Conservation (phyloP, 1,284 basidiomycete genomes). For the Marasmius fiardii region DNA sequence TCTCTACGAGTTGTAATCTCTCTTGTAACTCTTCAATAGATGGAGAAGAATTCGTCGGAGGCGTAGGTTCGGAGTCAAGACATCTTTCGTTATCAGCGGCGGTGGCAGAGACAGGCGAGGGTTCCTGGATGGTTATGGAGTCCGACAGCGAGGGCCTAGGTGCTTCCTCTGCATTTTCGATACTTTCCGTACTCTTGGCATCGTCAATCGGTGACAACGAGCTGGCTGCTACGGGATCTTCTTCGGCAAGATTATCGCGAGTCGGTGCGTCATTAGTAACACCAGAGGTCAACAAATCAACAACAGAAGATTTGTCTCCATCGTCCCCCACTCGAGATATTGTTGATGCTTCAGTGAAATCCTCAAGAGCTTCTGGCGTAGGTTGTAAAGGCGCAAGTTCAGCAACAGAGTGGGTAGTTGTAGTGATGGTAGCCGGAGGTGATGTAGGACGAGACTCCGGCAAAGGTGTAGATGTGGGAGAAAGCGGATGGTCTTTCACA, state of each 20-base stretch:
- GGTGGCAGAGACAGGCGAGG: background rate
- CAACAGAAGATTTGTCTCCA: too few relatives aligned
- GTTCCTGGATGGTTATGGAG: background rate
- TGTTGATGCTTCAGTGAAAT: too few relatives aligned
- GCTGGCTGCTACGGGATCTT: too few relatives aligned
- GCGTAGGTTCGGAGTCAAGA: background rate
- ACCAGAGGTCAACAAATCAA: too few relatives aligned
- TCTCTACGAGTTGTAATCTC: constrained; percentile 64
- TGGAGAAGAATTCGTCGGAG: constrained; percentile 13
- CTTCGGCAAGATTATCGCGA: too few relatives aligned
- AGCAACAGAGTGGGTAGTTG: background rate
- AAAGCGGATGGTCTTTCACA: constrained; percentile 27
- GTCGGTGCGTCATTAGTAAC: too few relatives aligned
- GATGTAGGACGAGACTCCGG: constrained; percentile 33
- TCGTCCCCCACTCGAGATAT: too few relatives aligned
- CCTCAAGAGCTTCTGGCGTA: background rate
- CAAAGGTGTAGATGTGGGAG: constrained; percentile 41
- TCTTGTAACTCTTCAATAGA: constrained; percentile 59
- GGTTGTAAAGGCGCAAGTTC: constrained; percentile 3
- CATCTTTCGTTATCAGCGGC: background rate
- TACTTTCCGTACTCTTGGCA: too few relatives aligned
- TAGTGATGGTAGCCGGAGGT: background rate
- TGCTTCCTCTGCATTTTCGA: too few relatives aligned
- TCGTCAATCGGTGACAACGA: too few relatives aligned
- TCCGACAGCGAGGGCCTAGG: too few relatives aligned